A percentile compares a stretch with the other conserved stretches of the same genome.
Conservation (phyloP, 1,284 basidiomycete genomes). For the Phellinidium pouzarii region DNA sequence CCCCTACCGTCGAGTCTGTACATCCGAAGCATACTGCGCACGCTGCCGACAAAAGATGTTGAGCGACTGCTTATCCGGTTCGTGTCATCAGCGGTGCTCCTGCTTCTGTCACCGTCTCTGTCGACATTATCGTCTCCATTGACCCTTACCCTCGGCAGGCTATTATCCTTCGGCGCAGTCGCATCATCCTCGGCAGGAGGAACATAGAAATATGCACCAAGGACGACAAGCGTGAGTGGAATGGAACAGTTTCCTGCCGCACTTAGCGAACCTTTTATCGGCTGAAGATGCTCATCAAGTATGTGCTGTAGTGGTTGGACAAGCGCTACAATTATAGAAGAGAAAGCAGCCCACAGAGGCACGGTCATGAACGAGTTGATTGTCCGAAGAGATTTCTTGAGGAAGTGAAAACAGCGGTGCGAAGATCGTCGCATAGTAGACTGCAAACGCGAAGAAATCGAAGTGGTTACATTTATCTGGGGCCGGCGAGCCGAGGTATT, state of each 20-base stretch:
- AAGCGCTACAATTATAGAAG: constrained; percentile 78
- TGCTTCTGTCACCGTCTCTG: constrained; percentile 18
- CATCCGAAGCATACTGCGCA: constrained; percentile 36
- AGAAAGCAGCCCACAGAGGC: constrained; percentile 75
- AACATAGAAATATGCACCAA: constrained; percentile 86
- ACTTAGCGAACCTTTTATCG: constrained; percentile 67
- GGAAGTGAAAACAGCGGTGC: constrained; percentile 23
- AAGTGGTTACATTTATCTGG: background rate
- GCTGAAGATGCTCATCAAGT: constrained; percentile 55
- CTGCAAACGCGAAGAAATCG: background rate
- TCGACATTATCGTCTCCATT: constrained; percentile 1
- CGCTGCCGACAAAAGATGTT: constrained; percentile 31
- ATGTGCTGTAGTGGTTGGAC: constrained; percentile 68
- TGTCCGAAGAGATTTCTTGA: constrained; percentile 31
- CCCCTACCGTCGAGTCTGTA: constrained; percentile 6
- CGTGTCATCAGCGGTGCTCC: constrained; percentile 23
- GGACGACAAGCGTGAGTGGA: constrained; percentile 84
- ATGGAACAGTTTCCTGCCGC: constrained; percentile 79
- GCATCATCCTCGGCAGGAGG: constrained; percentile 20
- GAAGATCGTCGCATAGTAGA: background rate
- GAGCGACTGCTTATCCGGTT: constrained; percentile 10
- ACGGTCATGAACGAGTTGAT: constrained; percentile 83
- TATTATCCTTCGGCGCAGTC: background rate
- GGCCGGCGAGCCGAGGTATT: background rate
- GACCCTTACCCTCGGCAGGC: background rate